Evolutionary conservation across 805 yeast genomes (phyloP), one percentile per base, ranked within the genome.

Genomic region (Teunomyces kruisii): DNA sequence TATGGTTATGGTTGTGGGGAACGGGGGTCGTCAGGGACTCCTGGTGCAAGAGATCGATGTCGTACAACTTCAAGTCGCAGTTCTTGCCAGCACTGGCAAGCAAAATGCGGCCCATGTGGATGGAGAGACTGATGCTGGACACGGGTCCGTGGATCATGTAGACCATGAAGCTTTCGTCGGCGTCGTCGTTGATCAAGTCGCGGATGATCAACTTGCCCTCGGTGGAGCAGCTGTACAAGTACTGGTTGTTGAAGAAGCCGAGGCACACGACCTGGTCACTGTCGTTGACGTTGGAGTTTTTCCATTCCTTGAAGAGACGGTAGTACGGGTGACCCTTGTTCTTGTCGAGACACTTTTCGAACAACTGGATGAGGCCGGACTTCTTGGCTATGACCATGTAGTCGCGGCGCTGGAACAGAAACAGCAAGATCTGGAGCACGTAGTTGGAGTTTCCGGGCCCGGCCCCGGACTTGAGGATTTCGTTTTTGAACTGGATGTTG

Each of bases 161-260:
- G 2, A 57, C 61, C 45, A 53, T 54, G 42, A 56, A 64, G 31
- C 64, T 58, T 19, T 54, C 58, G 36, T 62, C 55, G 22, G 61
- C 63, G 49, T 68, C 73, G 45, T 68, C 73, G 44, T 68, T 61
- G 29, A 67, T 55, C 39, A 68, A 51, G 44, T 68, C 73, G 14
- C 70, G 57, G n/a, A 68, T 47, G 10, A 67, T 54, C 17, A 68
- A 46, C 39, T 60, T 60, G n/a, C 73, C 73, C 19, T 62, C 66
- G 15, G 43, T 44, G 6, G 69, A 61, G 43, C 73, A 67, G 30
- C 64, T 63, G 46, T 58, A 65, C 32, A 68, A 53, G 48, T 53
- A 67, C 45, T 59, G 65, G 28, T 57, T 45, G 29, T 57, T 49
- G 19, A 64, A 40, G 17, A 64, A 49, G 3, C 67, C 69, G 6